These are phyloP conservation scores for Cutaneotrichosporon daszewskae DNA, from an alignment of 1,284 basidiomycete species.

Conservation along the genomic window DNA sequence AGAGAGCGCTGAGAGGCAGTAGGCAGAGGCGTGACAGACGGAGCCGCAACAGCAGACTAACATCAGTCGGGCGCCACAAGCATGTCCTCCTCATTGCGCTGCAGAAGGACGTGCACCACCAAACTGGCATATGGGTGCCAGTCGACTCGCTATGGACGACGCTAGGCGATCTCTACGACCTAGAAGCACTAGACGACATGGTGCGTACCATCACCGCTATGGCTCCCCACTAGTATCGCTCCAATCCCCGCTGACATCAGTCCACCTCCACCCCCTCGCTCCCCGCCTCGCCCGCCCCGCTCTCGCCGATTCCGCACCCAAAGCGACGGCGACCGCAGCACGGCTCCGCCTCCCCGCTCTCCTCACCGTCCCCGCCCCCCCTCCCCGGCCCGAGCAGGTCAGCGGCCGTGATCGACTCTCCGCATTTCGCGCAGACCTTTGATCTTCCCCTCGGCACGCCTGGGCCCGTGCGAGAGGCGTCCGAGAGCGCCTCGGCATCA, in stretches of 20 bases:
- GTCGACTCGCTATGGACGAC: constrained; percentile 68
- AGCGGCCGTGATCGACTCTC: constrained; percentile 14
- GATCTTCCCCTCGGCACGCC: constrained; percentile 8
- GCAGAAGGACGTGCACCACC: constrained; percentile 28
- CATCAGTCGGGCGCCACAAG: constrained; percentile 34
- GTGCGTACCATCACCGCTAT: too few species aligned
- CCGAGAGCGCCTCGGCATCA: neutral
- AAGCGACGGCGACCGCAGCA: constrained; percentile 9
- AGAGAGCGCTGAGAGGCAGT: too few species aligned
- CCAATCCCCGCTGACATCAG: constrained; percentile 3
- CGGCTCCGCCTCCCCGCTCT: constrained; percentile 10
- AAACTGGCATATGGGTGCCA: constrained; percentile 48
- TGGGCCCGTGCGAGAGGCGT: neutral
- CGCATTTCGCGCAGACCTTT: constrained; percentile 15
- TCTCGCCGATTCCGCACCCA: constrained; percentile 14
- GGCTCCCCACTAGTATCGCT: too few species aligned
- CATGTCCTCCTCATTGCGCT: constrained; percentile 36
- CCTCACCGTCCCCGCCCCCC: constrained; percentile 7
- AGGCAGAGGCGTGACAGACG: too few species aligned
- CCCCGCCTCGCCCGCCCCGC: constrained; percentile 11
- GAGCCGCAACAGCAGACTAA: too few species aligned
- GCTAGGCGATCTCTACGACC: constrained; percentile 63
- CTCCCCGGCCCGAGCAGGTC: constrained; percentile 5
- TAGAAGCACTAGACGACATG: constrained; percentile 68
- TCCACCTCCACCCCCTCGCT: constrained; percentile 18